Base-by-base conservation (phyloP, 2,329 filamentous ascomycete species). In the Pseudogymnoascus sp. region DNA sequence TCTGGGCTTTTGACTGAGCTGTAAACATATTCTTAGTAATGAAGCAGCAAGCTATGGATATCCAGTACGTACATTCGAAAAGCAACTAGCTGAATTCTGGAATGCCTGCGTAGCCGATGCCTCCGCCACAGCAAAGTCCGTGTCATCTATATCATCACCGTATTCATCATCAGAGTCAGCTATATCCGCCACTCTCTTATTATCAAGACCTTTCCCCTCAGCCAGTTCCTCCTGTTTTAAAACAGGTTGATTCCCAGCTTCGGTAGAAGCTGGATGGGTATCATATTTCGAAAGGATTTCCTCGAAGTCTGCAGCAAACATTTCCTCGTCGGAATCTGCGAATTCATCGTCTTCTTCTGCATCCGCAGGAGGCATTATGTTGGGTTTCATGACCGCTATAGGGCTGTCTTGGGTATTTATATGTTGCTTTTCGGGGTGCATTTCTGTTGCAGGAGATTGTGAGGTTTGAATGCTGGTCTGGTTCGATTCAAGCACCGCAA, bases 101-200 rank as follows among this genome's bases (percentile, higher is more conserved):
- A 68, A 63, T 47, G 86, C 85, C 77, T 95, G 87, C 59, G 88
- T 91, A 56, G 89, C 88, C 71, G 84, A 85, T 68, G 87, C 76
- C 75, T 92, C 88, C 67, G 86, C 86, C 65, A 88, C 86, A 69
- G 93, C 90, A 71, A 91, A 89, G 74, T 96, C 91, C 74, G 85
- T 79, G 65, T 86, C 81, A 68, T 80, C 82, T 53, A 86, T 81
- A 68, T 85, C 78, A 67, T 82, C 83, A 56, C 86, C 89, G 78
- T 91, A 91, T 70, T 91, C 91, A 76, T 91, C 90, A 64, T 84
- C 88, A 68, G 82, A 86, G 40, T 78, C 72, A 67, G 79, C 78
- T 42, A 33, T 33, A 56, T 80, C 77, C 61, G 71, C 70, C 35
- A 71, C 73, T 68, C 77, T 72, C 26, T 77, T 75, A 62, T 3